Base-by-base conservation (phyloP, 495 filamentous ascomycete genomes). In the Hyaloscypha bicolor region DNA sequence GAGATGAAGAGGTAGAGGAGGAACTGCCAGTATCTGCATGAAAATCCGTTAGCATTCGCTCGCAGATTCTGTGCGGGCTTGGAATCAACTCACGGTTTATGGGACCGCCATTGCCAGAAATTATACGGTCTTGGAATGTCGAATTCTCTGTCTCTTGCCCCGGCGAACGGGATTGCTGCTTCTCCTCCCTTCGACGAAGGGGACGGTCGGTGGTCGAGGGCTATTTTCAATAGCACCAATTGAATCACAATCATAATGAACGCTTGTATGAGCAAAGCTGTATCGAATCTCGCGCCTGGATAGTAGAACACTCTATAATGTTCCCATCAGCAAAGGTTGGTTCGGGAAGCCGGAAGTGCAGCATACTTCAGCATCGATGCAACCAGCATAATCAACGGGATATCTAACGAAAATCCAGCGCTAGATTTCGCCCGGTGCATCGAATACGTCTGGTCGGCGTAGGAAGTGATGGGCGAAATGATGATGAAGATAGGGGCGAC, bases 351-450 rank as follows among this genome's bases (percentile, higher is more conserved):
- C 32, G 31, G 60, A 61, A 53, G 39, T 48, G 51, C 58, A 19
- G 75, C 86, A 72, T 79, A 96, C 90, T 96, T 95, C 32, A 97
- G 79, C 62, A 97, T 88, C 11, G 93, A 97, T 16, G 95, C 91
- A 53, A 96, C 87, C 32, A 99, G 91, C 95, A 99, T 99, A 70
- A 99, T 99, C 68, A 98, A 77, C 6, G 95, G 96, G 55, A 97
- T 99, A 75, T 99, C 91, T 45, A 88, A 76, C 14, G 82, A 86
- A 81, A 99, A 99, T 42, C 95, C 95, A 22, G 90, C 91, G 55
- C 93, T 97, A 35, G 88, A 92, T 74, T 89, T 90, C 35, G 78
- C 85, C 69, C 87, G 85, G 75, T 97, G 87, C 79, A 99, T 98
- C 74, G 89, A 91, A 67, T 91, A 84, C 69, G 95, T 97, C 79